These are phyloP conservation scores for Coemansia sp. DNA, from an alignment of 192 early-diverging fungal genomes.

Conservation along the genomic window DNA sequence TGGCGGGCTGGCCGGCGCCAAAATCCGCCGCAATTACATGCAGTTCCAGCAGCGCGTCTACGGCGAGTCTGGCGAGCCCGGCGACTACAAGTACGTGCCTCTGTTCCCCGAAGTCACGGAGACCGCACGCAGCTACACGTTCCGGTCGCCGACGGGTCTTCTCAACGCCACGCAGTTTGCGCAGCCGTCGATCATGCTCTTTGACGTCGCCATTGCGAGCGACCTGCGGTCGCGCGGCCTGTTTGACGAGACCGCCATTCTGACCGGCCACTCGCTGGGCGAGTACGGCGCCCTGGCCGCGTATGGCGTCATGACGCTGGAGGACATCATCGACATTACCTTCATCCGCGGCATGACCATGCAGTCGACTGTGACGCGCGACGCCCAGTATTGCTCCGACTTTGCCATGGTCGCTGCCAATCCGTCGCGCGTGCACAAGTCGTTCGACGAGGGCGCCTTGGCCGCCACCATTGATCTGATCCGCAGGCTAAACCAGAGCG, in stretches of 20 bases:
- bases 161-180: constrained; percentile 96
- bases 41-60: constrained; percentile 24
- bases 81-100: constrained; percentile 42
- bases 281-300: constrained; percentile 92
- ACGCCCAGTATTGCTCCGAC: constrained; percentile 76
- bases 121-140: constrained; percentile 76
- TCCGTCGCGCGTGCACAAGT: constrained; percentile 80
- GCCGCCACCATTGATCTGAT: constrained; percentile 66
- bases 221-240: constrained; percentile 82
- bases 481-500: constrained; percentile 21
- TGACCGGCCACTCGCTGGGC: constrained; percentile 95
- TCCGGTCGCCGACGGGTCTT: constrained; percentile 81
- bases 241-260: constrained; percentile 74
- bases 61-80: neutral
- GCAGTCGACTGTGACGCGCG: constrained; percentile 91
- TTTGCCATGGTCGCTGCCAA: constrained; percentile 97
- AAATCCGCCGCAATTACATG: constrained; percentile 84
- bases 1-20: constrained; percentile 80
- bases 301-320: constrained; percentile 79
- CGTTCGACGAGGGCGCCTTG: constrained; percentile 79
- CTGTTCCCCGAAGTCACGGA: constrained; percentile 86
- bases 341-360: constrained; percentile 99
- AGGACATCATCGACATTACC: constrained; percentile 86
- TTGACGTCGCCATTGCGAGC: constrained; percentile 86
- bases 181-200: constrained; percentile 87